Evolutionary conservation across 331 rosid species (phyloP).

Genomic region (Rhamnella rubrinervis): DNA sequence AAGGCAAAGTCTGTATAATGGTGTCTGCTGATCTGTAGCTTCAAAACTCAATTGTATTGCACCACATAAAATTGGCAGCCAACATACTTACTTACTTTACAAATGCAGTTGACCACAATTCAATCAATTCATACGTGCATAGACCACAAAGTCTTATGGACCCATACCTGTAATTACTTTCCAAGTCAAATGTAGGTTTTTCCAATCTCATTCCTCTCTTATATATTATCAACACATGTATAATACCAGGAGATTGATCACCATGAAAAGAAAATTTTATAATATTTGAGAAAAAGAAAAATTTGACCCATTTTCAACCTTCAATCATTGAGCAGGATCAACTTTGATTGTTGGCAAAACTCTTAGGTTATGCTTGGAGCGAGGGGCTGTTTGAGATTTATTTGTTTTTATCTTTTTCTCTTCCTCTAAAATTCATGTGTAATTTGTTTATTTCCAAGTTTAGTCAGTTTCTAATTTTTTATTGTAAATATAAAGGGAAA

Average conservation of each 20-base stretch:
- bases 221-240: background rate
- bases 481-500: too few species aligned
- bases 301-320: conserved; percentile 23
- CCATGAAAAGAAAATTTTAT: conserved; percentile 22
- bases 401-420: too few species aligned
- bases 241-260: conserved; percentile 28
- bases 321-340: conserved; percentile 39
- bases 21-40: conserved; percentile 33
- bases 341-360: background rate
- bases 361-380: too few species aligned
- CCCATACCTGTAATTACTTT: conserved; percentile 35
- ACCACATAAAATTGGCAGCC: conserved; percentile 21
- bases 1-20: conserved; percentile 38
- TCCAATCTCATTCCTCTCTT: conserved; percentile 19
- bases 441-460: too few species aligned
- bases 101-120: conserved; percentile 49
- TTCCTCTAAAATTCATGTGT: too few species aligned
- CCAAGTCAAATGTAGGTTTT: conserved; percentile 47
- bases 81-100: conserved; percentile 3
- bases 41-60: conserved; percentile 35
- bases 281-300: conserved; percentile 1
- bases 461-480: too few species aligned
- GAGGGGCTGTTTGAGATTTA: too few species aligned
- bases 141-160: conserved; percentile 29
- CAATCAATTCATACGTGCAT: conserved; percentile 2